A percentile compares a stretch with the other conserved stretches of the same genome.
These are phyloP conservation scores for Globisporangium orthogonon DNA, from an alignment of 352 stramenopile genomes.

Conservation along the genomic window DNA sequence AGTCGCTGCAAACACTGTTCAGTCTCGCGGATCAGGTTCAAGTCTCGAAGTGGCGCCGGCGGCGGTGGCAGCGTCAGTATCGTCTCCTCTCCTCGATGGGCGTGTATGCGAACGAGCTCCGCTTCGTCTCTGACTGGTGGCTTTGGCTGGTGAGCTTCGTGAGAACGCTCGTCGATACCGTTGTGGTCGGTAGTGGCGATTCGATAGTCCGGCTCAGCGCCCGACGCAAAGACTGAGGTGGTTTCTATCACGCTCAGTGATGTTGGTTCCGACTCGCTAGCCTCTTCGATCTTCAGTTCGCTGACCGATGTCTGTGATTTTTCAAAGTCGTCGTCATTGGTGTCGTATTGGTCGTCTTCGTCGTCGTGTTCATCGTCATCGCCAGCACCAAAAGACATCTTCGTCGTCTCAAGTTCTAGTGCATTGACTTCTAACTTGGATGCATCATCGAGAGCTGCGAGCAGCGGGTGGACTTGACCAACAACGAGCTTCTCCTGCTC, in stretches of 20 bases:
- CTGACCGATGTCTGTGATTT: background rate
- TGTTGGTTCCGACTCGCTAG: background rate
- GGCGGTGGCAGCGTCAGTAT: background rate
- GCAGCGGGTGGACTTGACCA: slow-evolving; percentile 1
- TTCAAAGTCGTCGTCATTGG: background rate
- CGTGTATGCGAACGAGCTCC: slow-evolving; percentile 7
- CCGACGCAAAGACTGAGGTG: background rate
- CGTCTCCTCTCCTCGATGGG: background rate
- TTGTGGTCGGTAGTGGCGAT: background rate
- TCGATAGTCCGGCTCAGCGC: background rate
- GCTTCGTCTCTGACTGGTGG: background rate
- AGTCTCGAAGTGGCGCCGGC: background rate
- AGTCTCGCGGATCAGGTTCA: background rate
- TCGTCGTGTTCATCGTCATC: background rate
- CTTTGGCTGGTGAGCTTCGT: background rate
- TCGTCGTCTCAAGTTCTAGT: background rate
- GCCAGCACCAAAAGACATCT: background rate
- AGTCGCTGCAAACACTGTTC: background rate
- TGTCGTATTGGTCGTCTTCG: background rate
- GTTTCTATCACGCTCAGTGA: background rate
- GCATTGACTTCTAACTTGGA: background rate
- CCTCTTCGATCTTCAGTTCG: background rate
- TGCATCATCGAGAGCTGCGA: background rate
- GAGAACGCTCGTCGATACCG: background rate
- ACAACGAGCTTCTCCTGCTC: background rate